Base-by-base conservation (phyloP, 1,139 yeast genomes). In the Candida tetrigidarum region DNA sequence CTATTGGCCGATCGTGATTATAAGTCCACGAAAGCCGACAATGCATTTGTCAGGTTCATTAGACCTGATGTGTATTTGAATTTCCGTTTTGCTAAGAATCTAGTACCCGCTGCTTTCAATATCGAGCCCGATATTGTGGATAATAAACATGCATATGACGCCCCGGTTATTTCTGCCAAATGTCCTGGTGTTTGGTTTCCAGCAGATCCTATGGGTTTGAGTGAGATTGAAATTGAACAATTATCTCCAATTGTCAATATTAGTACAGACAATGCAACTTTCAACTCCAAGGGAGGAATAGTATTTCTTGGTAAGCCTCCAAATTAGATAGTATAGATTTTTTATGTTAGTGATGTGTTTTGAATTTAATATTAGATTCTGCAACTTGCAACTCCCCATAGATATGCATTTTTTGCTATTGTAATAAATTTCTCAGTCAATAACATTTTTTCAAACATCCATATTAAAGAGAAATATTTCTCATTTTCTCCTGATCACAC, bases 151-250 rank as follows among this genome's bases (percentile, higher is more conserved):
- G 75, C 77, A 4, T 93, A 84, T 66, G 79, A 81, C 55, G 78
- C 80, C 54, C 97, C 98, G 2, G 85, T 88, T 2, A 81, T 84
- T 8, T 69, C 79, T 16, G 84, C 83, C 0, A 66, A 71, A 33
- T 78, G 84, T 54, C 96, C 96, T 4, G 72, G 76, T 20, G 70
- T 93, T 16, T 93, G 99, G 99, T 80, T 93, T 53, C 96, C 97
- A 6, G 74, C 74, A 48, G 99, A 93, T 65, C 83, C 87, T 6
- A 79, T 81, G 76, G 98, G 98, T 0, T 77, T 89, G 59, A 84
- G 96, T 3, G 66, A 76, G 2, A 62, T 59, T 15, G 83, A 87
- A 55, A 78, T 86, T 10, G 76, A 74, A 38, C 69, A 76, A 41
- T 71, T 82, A 43, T 57, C 67, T 26, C 69, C 68, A 3, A 65